phyloP scores from a whole-genome alignment of 768 basidiomycete genomes.

The Solioccasus polychromus region DNA sequence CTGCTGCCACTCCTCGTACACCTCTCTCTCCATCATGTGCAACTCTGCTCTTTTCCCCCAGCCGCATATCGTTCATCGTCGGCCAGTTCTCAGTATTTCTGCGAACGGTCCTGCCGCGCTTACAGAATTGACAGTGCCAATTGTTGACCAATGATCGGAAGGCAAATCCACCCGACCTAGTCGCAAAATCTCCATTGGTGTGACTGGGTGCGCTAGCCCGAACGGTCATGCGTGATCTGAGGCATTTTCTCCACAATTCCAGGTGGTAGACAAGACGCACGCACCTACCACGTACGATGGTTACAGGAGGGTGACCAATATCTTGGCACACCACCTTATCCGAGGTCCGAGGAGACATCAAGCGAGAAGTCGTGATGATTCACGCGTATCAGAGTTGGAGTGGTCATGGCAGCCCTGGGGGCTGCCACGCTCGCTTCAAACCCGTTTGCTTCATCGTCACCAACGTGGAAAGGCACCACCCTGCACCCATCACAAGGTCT shows the following conservation, averaged over 20 bases:
- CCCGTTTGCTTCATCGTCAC: slow-evolving; percentile 69
- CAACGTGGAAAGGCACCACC: slow-evolving; percentile 68
- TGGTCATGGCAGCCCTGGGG: slow-evolving; percentile 93
- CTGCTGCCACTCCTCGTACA: slow-evolving; percentile 69
- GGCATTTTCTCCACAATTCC: slow-evolving; percentile 44
- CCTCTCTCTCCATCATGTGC: slow-evolving; percentile 83
- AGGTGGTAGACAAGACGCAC: slow-evolving; percentile 46
- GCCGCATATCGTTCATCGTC: slow-evolving; percentile 73
- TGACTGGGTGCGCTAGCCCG: slow-evolving; percentile 77
- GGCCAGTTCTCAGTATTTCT: slow-evolving; percentile 84
- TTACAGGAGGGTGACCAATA: slow-evolving; percentile 82
- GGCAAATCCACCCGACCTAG: slow-evolving; percentile 74
- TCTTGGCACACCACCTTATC: slow-evolving; percentile 87
- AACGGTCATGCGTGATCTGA: slow-evolving; percentile 88
- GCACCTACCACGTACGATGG: slow-evolving; percentile 72
- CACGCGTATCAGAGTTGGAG: slow-evolving; percentile 97
- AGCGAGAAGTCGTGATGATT: slow-evolving; percentile 97
- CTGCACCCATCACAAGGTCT: slow-evolving; percentile 51
- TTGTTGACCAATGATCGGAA: slow-evolving; percentile 72
- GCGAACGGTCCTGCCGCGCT: slow-evolving; percentile 67
- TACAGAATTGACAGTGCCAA: slow-evolving; percentile 77
- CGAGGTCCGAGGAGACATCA: slow-evolving; percentile 79
- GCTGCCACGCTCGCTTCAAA: slow-evolving; percentile 94
- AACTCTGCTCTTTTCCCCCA: slow-evolving; percentile 88
- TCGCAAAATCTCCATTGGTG: slow-evolving; percentile 93